phyloP scores from a whole-genome alignment of 257 asterid species.

The Capsicum baccatum region DNA sequence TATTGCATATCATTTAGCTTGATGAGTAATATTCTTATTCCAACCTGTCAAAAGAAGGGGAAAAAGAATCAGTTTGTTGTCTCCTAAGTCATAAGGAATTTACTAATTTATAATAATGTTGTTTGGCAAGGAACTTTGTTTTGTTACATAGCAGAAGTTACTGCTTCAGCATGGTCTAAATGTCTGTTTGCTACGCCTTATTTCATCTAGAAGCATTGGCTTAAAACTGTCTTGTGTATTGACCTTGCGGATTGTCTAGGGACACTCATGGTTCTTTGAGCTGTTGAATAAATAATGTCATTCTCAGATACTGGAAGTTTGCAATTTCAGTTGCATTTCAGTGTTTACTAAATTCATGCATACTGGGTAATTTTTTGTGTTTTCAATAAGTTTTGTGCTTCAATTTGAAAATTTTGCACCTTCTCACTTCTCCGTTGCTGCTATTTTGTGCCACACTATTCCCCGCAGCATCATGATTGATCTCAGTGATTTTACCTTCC shows the following conservation, averaged over 20 bases:
- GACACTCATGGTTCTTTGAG: neutral
- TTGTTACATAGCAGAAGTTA: neutral
- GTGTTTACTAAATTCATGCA: neutral
- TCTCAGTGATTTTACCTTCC: no score
- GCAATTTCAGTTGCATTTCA: neutral
- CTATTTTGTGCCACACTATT: no score
- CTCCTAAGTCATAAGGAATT: neutral
- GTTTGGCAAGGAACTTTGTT: neutral
- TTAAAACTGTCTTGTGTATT: neutral
- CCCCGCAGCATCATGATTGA: no score
- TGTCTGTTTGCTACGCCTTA: slow-evolving; percentile 7
- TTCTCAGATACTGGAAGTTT: neutral
- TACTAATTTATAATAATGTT: neutral
- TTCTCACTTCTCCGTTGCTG: neutral
- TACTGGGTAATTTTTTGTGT: neutral
- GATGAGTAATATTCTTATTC: neutral
- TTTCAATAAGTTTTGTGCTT: neutral
- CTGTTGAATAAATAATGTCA: neutral
- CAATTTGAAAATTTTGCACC: neutral
- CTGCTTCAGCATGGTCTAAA: slow-evolving; percentile 7
- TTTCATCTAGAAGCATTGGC: slow-evolving; percentile 20
- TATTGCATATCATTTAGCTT: neutral
- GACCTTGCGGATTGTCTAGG: neutral
- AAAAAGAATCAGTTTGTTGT: neutral
- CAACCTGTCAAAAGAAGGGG: slow-evolving; percentile 1